Base-by-base conservation (phyloP, 2,329 filamentous ascomycete species). In the Xylariaceae sp. region DNA sequence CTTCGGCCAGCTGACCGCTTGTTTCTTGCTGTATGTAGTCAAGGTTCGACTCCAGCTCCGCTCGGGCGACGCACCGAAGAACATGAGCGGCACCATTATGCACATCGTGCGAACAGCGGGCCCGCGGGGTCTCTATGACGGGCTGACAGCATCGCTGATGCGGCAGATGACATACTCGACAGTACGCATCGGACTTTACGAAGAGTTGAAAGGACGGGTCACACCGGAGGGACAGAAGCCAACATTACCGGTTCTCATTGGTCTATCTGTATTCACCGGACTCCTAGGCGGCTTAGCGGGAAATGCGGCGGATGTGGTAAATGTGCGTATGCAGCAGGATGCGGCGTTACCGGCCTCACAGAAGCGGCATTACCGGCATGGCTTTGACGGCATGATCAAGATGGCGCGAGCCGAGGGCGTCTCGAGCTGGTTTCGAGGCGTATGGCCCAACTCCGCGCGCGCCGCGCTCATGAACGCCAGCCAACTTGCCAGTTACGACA, bases 311-410 rank as follows among this genome's bases (percentile, higher is more conserved):
- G 94, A 99, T 70, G 91, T 99, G 32, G 79, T 96, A 66, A 99
- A 99, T 72, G 94, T 99, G 47, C 89, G 94, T 61, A 99, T 99
- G 94, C 94, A 99, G 74, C 89, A 95, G 73, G 94, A 86, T 67
- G 86, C 88, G 2, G 84, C 90, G 0, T 82, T 96, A 1, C 88
- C 91, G 0, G 66, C 74, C 0, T 79, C 80, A 5, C 76, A 95
- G 66, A 84, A 89, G 45, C 83, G 92, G 53, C 94, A 95, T 72
- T 99, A 99, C 75, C 86, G 84, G 59, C 82, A 97, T 70, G 94
- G 92, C 2, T 71, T 96, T 45, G 86, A 97, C 68, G 94, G 94
- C 26, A 77, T 97, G 65, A 74, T 88, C 22, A 85, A 89, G 60
- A 96, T 97, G 89, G 80, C 86, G n/a, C 81, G 86, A 52, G 84